Evolutionary conservation across 2,329 filamentous ascomycete species (phyloP), one percentile per base, ranked within the genome.

Genomic region (Monascus ruber): DNA sequence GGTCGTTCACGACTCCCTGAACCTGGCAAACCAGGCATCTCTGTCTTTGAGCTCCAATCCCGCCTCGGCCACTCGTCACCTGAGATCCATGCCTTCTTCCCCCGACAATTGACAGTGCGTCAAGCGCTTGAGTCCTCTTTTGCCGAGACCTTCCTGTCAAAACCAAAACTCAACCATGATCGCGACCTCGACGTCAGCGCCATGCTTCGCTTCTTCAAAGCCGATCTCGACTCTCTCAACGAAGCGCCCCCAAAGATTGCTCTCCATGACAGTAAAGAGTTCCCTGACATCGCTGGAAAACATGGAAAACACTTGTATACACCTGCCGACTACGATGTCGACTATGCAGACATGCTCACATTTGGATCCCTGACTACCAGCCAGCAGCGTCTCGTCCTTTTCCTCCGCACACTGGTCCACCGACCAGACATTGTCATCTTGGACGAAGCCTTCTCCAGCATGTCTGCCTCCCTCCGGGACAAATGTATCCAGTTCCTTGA

Each of bases 11-110:
- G 91, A 17, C 70, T 95, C 0, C 87, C 89, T 0, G 76, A 83
- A 40, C 74, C 76, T 0, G 83, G 82, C 0, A 59, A 76, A 39
- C 73, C 74, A 0, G 87, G 85, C 0, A 78, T 96, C 28, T 93
- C 85, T 0, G 83, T 95, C 42, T 96, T 94, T 70, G 88, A 96
- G 46, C 77, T 98, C 5, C 91, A 96, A 59, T 73, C 79, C 0
- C 80, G 85, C 24, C 85, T 98, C 47, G 91, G 91, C 7, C 88
- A 96, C 59, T 91, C 87, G 0, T 93, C 85, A 44, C 91, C 91
- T 0, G 91, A 96, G 58, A 83, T 96, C 4, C 88, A 96, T 53
- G 81, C 85, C 38, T 87, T 94, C 60, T 95, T 96, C 65, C 89
- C 91, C 1, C 80, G 81, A 36, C 70, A 74, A 29, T 68, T 94